Evolutionary conservation across 768 basidiomycete genomes (phyloP).

Genomic region (Pulveroboletus sp.): DNA sequence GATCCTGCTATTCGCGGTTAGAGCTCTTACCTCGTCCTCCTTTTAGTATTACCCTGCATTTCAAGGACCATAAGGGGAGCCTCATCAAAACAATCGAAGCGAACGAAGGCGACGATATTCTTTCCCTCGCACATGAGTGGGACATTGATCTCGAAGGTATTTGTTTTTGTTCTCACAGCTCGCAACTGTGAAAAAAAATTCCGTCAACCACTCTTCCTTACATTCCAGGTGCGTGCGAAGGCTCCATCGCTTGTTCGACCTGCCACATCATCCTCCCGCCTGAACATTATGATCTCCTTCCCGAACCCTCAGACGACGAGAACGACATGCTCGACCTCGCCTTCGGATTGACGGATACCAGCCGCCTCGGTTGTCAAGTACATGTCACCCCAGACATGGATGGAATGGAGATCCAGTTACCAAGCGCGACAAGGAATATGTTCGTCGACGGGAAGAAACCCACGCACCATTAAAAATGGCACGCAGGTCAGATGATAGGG

Average conservation of each 20-base stretch:
- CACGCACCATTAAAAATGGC: conserved; percentile 38
- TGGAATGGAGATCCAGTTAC: conserved; percentile 80
- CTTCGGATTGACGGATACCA: conserved; percentile 94
- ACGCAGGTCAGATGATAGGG: neutral
- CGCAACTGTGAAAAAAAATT: neutral
- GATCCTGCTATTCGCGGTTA: neutral
- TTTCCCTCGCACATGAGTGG: conserved; percentile 89
- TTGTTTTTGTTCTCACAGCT: conserved; percentile 12
- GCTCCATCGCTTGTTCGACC: conserved; percentile 94
- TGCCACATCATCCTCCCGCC: conserved; percentile 76
- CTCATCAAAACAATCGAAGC: conserved; percentile 86
- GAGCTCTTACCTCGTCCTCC: neutral
- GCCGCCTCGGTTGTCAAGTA: conserved; percentile 75
- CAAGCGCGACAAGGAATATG: conserved; percentile 94
- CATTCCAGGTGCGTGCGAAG: conserved; percentile 85
- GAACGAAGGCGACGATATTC: conserved; percentile 90
- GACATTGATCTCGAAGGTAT: conserved; percentile 94
- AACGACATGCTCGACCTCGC: conserved; percentile 99
- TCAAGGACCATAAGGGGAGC: conserved; percentile 82
- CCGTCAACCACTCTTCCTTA: neutral
- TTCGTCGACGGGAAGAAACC: conserved; percentile 81
- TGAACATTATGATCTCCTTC: conserved; percentile 76
- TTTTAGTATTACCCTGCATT: conserved; percentile 79
- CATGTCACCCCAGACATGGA: conserved; percentile 76
- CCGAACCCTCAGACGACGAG: conserved; percentile 96